A percentile compares a stretch with the other conserved stretches of the same genome.
Evolutionary conservation across 2,329 filamentous ascomycete species (phyloP).

Genomic region (Sordariomycetes sp.): DNA sequence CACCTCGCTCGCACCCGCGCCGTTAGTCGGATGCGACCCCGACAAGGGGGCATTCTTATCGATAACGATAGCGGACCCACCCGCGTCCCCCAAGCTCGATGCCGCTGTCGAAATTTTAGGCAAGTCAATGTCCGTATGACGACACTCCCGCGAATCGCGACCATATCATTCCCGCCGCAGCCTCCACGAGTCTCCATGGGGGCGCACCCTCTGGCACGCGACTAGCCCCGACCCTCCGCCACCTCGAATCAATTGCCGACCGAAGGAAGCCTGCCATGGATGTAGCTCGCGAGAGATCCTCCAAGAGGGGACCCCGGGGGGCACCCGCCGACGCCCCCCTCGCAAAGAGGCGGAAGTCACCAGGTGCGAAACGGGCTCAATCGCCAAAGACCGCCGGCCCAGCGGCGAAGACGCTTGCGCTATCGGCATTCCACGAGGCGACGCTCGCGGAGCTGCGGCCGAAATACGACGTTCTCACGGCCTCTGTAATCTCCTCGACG

Average conservation of each 20-base stretch:
- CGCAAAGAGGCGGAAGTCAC: not conserved
- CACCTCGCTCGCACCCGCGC: not conserved
- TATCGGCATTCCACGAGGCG: conserved; percentile 24
- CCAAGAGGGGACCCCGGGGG: not conserved
- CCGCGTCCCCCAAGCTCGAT: not conserved
- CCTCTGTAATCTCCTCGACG: conserved; percentile 45
- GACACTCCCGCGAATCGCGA: conserved; percentile 5
- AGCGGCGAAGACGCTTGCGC: conserved; percentile 1
- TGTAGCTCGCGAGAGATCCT: not conserved
- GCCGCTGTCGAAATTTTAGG: not conserved
- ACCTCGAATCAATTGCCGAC: conserved; percentile 7
- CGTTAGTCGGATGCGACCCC: not conserved
- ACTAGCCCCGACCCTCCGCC: not conserved
- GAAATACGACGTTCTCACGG: conserved; percentile 34
- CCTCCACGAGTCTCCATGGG: not conserved
- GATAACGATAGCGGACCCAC: conserved; percentile 4
- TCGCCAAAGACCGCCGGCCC: not conserved
- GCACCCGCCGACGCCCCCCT: not conserved
- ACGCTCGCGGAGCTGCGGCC: conserved; percentile 27
- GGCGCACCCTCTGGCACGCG: not conserved
- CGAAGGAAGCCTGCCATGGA: not conserved
- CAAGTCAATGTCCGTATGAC: not conserved
- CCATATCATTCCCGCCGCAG: not conserved
- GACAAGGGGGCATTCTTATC: not conserved
- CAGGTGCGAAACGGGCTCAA: not conserved